Base-by-base conservation (phyloP, 768 basidiomycete genomes). In the Collybia mongolica region DNA sequence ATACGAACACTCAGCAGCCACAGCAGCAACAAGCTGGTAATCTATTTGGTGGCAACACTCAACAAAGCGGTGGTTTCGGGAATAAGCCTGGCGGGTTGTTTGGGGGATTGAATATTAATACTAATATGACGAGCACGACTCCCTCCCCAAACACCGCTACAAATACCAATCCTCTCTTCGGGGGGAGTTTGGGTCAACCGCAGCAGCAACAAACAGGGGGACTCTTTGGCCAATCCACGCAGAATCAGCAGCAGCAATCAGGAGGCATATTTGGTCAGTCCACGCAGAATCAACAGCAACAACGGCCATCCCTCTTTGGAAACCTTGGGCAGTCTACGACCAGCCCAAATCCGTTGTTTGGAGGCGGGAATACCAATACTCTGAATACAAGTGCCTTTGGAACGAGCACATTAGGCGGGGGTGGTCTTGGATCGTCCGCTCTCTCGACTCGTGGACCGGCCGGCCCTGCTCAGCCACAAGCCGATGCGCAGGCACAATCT, bases 401-500 rank as follows among this genome's bases (percentile, higher is more conserved):
- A 7, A 55, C 58, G 12, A 67, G 59, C 44, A 50, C 62, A 3
- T 60, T 77, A 15, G 72, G 77, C 62, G 62, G 73, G 32, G 63
- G 63, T 42, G 63, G 58, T 20, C 48, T 68, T 2, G 64, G 67
- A 6, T 40, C 60, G 5, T 72, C 75, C 11, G 57, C 62, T 18
- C 60, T 76, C 54, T 57, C 71, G 42, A 73, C 80, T 6, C 68
- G 71, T 43, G 65, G 67, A 9, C 45, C 71, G 4, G 60, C 65
- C 14, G 63, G 68, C 5, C 53, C 72, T 2, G 65, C 66, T 29
- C 73, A 75, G 56, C 74, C 76, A 44, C 78, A 82, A 52, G 74
- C 74, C n/a, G 83, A 86, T 65, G 74, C 83, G 6, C 82, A 83
- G 51, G 69, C 71, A 11, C 83, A 90, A 55, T 84, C 80, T 50